A percentile compares a stretch with the other conserved stretches of the same genome.
Evolutionary conservation across 1,284 basidiomycete species (phyloP).

Genomic region (Cystobasidium slooffiae): DNA sequence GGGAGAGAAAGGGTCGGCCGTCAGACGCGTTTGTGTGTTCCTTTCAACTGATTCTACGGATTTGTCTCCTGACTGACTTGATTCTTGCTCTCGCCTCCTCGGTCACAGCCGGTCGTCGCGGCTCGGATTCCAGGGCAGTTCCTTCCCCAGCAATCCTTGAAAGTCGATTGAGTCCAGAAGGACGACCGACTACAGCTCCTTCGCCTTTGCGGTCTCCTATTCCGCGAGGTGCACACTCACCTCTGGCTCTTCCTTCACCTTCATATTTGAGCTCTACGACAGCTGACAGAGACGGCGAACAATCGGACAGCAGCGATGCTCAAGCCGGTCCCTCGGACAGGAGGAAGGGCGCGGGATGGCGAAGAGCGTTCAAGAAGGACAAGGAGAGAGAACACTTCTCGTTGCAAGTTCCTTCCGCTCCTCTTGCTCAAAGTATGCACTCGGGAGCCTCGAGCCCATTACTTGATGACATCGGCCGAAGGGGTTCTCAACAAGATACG

Average conservation of each 20-base stretch:
- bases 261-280: neutral
- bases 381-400: conserved; percentile 1
- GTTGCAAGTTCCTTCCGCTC: neutral
- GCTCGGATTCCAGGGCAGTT: conserved; percentile 34
- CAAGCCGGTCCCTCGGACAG: neutral
- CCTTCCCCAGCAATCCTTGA: conserved; percentile 12
- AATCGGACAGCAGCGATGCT: conserved; percentile 13
- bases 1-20: conserved; percentile 6
- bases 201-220: conserved; percentile 4
- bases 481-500: neutral
- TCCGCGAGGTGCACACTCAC: neutral
- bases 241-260: neutral
- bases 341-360: conserved; percentile 8
- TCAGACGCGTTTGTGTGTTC: conserved; percentile 43
- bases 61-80: neutral
- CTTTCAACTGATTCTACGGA: neutral
- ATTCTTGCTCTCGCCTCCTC: neutral
- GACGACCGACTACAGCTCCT: neutral
- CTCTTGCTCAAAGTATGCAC: neutral
- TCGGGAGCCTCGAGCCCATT: conserved; percentile 8
- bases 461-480: neutral
- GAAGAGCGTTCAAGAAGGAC: conserved; percentile 9
- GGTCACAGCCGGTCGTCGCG: conserved; percentile 26
- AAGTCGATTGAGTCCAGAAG: conserved; percentile 3
- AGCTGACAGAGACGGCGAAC: conserved; percentile 3